These are phyloP conservation scores for Spinacia oleracea DNA, from an alignment of 179 eudicot genomes.

Conservation along the genomic window DNA sequence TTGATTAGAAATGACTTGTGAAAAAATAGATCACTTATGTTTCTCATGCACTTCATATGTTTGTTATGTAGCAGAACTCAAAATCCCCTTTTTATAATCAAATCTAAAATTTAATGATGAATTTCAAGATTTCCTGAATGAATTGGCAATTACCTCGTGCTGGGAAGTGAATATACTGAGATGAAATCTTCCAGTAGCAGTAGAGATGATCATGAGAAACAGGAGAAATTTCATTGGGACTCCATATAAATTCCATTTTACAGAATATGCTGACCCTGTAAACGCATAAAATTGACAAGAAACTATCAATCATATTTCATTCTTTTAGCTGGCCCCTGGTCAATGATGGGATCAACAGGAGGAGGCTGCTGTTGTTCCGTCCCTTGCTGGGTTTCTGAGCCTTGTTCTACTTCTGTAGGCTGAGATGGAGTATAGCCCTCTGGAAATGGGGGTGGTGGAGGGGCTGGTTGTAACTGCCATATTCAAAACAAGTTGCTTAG, in stretches of 20 bases:
- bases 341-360: conserved; percentile 82
- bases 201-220: neutral
- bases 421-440: conserved; percentile 80
- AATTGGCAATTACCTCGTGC: neutral
- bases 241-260: neutral
- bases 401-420: conserved; percentile 57
- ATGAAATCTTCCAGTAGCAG: neutral
- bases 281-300: neutral
- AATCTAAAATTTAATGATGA: neutral
- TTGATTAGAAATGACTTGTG: neutral
- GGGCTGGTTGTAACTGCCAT: conserved; percentile 75
- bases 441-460: conserved; percentile 89
- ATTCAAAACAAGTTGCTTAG: conserved; percentile 13
- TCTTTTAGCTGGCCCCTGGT: conserved; percentile 91
- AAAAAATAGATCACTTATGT: neutral
- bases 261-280: neutral
- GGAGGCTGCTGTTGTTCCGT: conserved; percentile 51
- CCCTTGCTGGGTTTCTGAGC: conserved; percentile 56
- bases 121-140: neutral
- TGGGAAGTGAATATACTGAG: neutral
- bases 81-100: neutral
- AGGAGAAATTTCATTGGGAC: neutral
- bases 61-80: neutral
- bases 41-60: neutral
- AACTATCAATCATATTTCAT: conserved; percentile 44